Conservation (phyloP, 371 early-diverging fungal species). For the Paraphysoderma sedebokerense region DNA sequence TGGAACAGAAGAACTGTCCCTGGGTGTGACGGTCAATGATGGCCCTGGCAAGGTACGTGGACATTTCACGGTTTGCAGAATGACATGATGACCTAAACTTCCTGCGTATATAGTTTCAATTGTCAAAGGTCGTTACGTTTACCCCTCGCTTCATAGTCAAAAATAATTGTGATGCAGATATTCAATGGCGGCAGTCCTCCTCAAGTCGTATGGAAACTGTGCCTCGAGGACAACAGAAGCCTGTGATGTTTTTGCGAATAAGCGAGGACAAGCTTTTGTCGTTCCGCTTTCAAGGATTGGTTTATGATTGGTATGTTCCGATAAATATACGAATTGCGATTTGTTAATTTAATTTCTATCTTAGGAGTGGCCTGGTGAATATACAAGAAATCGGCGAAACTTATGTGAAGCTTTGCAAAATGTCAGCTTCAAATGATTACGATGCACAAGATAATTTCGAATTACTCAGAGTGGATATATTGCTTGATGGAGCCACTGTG, state of each 20-base stretch:
- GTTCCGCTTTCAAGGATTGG: conserved; percentile 46
- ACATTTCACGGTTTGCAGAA: no score
- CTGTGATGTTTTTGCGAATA: conserved; percentile 48
- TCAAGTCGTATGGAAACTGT: conserved; percentile 20
- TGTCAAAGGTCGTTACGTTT: conserved; percentile 75
- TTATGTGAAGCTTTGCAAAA: conserved; percentile 50
- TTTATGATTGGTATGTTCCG: conserved; percentile 53
- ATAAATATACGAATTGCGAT: no score
- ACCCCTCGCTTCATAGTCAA: conserved; percentile 80
- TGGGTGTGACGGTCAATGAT: not conserved
- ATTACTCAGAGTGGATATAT: conserved; percentile 55
- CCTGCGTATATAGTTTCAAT: conserved; percentile 21
- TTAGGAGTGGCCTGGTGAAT: no score
- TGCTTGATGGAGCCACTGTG: conserved; percentile 72
- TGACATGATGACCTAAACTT: no score
- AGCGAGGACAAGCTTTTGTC: conserved; percentile 44
- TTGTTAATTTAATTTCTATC: no score
- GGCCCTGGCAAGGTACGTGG: not conserved
- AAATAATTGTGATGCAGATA: conserved; percentile 49
- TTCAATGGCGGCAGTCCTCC: conserved; percentile 56
- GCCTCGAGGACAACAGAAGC: conserved; percentile 20
- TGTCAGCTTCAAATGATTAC: conserved; percentile 11
- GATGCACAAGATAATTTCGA: conserved; percentile 26
- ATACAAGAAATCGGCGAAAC: conserved; percentile 73
- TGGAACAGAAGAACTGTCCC: not conserved